phyloP scores from a whole-genome alignment of 176 grass and related monocot species.

The Musa schizocarpa region DNA sequence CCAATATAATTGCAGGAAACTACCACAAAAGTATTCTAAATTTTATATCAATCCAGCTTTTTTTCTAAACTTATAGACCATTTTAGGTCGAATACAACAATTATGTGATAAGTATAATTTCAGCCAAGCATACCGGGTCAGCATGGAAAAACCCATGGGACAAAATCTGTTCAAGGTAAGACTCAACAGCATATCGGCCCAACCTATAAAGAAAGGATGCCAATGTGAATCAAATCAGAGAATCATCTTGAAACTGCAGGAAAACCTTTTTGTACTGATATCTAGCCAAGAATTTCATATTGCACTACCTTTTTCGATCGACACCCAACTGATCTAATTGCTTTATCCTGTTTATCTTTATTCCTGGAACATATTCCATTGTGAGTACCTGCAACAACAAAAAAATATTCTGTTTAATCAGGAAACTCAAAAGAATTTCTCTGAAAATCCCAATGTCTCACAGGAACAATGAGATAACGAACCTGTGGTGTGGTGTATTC shows the following conservation, averaged over 20 bases:
- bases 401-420: neutral
- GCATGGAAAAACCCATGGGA: slow-evolving; percentile 99
- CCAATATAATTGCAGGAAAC: no score
- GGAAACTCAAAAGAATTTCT: neutral
- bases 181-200: slow-evolving; percentile 91
- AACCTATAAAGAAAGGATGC: slow-evolving; percentile 41
- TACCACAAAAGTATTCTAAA: no score
- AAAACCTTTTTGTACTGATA: neutral
- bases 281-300: slow-evolving; percentile 13
- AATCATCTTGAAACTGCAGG: neutral
- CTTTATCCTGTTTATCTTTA: slow-evolving; percentile 99
- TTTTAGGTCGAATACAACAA: neutral
- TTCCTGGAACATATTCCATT: slow-evolving; percentile 98
- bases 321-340: slow-evolving; percentile 94
- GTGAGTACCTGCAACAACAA: slow-evolving; percentile 68
- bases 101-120: neutral
- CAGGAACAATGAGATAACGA: slow-evolving; percentile 26
- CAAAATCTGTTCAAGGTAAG: slow-evolving; percentile 93
- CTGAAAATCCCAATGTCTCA: slow-evolving; percentile 12
- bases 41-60: neutral
- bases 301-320: slow-evolving; percentile 76
- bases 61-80: neutral
- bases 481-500: slow-evolving; percentile 95
- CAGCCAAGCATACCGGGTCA: slow-evolving; percentile 62
- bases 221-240: slow-evolving; percentile 9